These are phyloP conservation scores for Batkoa obscura DNA, from an alignment of 371 early-diverging fungal species.

Conservation along the genomic window DNA sequence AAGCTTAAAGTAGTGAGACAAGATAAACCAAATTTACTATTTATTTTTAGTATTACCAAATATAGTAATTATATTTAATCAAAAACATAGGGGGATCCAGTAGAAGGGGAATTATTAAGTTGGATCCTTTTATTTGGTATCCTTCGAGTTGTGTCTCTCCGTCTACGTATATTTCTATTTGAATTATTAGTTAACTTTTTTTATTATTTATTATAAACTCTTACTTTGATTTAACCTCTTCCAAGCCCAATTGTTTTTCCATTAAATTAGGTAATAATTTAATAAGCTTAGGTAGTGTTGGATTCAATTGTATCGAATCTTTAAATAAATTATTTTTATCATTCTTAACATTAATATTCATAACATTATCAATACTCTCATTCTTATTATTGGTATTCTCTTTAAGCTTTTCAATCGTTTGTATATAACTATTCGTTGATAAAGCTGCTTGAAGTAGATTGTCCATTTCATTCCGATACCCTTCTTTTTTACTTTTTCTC, in stretches of 20 bases:
- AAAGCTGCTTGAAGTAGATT: background rate
- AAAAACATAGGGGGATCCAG: background rate
- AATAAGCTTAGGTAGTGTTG: background rate
- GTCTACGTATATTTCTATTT: background rate
- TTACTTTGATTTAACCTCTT: background rate
- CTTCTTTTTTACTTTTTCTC: background rate
- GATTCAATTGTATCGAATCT: background rate
- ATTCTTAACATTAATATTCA: too few relatives aligned
- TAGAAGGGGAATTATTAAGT: background rate
- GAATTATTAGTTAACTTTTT: background rate
- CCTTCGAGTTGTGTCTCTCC: background rate
- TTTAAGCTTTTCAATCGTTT: background rate
- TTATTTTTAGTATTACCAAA: background rate
- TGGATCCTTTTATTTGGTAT: background rate
- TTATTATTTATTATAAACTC: background rate
- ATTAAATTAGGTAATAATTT: background rate
- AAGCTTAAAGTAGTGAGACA: background rate
- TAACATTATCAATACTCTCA: background rate
- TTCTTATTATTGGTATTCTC: background rate
- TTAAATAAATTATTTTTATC: background rate
- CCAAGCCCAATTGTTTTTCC: background rate
- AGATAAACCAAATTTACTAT: background rate
- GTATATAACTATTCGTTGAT: background rate
- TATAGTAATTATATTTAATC: background rate
- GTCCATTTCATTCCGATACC: background rate